Conservation (phyloP, 257 asterid species). For the Ophiorrhiza pumila region DNA sequence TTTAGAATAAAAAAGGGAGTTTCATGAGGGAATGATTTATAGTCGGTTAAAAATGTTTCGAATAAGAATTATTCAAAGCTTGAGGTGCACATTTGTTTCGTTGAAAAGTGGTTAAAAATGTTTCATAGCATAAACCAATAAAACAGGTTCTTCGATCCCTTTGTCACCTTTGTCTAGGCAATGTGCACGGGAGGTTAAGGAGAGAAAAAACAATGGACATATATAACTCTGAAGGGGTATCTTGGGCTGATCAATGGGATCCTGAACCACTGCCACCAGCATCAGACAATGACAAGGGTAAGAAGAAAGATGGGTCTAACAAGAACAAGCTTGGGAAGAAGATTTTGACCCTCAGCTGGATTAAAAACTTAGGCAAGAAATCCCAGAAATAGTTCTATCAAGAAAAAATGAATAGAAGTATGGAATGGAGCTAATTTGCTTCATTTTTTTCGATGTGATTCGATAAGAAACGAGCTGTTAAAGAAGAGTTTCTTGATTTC, state of each 20-base stretch:
- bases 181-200: not conserved
- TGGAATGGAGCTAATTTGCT: not conserved
- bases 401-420: not conserved
- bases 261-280: conserved; percentile 63
- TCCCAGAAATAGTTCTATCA: conserved; percentile 22
- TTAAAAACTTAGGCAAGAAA: conserved; percentile 61
- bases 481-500: not conserved
- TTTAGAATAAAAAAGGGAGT: not conserved
- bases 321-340: conserved; percentile 47
- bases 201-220: conserved; percentile 45
- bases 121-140: not conserved
- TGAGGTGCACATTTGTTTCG: too few species aligned
- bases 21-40: not conserved
- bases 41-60: not conserved
- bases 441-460: not conserved
- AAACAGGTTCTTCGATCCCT: not conserved
- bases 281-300: conserved; percentile 23
- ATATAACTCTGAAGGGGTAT: conserved; percentile 56
- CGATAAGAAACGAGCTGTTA: not conserved
- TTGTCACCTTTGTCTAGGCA: not conserved
- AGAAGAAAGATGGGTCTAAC: conserved; percentile 30
- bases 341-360: conserved; percentile 49
- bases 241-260: conserved; percentile 99
- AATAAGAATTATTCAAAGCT: not conserved
- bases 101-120: not conserved